Percentiles rank a stretch among this genome's conserved stretches.
Evolutionary conservation across 148 eudicot species (phyloP).

Genomic region (Vaccinium myrtillus): DNA sequence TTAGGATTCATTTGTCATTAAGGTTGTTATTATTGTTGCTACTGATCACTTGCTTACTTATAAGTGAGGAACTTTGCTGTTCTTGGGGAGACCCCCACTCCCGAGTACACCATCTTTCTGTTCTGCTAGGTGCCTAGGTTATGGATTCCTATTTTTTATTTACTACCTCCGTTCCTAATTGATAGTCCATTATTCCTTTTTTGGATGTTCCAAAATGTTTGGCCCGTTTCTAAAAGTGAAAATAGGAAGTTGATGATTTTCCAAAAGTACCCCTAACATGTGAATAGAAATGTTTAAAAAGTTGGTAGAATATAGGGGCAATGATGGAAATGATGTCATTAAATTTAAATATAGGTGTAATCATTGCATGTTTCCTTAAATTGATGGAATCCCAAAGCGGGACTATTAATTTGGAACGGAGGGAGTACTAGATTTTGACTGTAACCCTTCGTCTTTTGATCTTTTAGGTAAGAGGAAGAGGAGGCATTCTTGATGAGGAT

Average conservation of each 20-base stretch:
- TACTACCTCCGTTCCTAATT: neutral
- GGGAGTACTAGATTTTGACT: neutral
- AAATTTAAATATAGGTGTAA: no score
- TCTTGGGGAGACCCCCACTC: neutral
- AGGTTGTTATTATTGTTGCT: neutral
- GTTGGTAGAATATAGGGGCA: no score
- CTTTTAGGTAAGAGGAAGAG: conserved; percentile 37
- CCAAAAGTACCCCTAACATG: no score
- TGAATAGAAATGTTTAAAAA: no score
- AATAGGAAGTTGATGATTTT: no score
- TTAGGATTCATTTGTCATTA: neutral
- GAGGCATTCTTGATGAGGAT: conserved; percentile 40
- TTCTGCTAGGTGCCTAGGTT: neutral
- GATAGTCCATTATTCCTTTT: neutral
- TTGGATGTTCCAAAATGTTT: neutral
- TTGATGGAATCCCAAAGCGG: no score
- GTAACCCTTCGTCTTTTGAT: neutral
- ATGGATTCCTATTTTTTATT: neutral
- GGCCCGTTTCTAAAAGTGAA: no score
- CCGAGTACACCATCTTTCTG: neutral
- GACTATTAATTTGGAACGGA: no score
- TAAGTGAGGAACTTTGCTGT: neutral
- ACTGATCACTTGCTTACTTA: neutral
- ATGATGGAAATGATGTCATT: no score
- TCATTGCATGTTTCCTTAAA: no score